Conservation (phyloP, 2,329 filamentous ascomycete genomes). For the Talaromyces sp. region DNA sequence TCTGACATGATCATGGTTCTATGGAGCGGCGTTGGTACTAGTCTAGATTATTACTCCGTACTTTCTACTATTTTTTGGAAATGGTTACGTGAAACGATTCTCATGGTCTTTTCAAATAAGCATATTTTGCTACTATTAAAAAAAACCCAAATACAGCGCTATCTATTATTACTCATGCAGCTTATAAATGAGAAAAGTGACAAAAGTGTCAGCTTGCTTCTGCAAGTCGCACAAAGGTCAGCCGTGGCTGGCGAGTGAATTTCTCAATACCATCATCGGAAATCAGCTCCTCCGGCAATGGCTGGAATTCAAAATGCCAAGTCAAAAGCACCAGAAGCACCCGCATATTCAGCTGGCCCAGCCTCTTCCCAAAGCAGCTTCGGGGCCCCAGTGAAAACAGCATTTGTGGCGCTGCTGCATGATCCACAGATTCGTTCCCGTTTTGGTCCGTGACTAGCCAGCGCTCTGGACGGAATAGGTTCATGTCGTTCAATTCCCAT, state of each 20-base stretch:
- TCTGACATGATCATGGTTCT: neutral
- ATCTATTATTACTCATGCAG: too few species aligned
- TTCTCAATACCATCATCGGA: neutral
- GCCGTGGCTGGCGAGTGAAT: neutral
- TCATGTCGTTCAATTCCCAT: neutral
- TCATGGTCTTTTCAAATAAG: neutral
- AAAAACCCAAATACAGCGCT: too few species aligned
- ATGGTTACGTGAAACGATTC: neutral
- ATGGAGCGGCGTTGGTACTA: neutral
- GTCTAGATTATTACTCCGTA: neutral
- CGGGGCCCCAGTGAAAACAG: neutral
- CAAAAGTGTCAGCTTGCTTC: neutral
- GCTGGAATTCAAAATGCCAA: constrained; percentile 6
- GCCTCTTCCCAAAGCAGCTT: constrained; percentile 2
- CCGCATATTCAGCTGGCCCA: neutral
- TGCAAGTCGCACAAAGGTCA: neutral
- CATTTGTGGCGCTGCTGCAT: neutral
- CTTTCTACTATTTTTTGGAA: neutral
- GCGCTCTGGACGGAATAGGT: neutral
- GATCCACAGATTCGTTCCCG: neutral
- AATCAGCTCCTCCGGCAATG: neutral
- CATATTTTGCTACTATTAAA: neutral
- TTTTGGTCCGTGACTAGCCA: neutral
- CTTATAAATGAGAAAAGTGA: neutral
- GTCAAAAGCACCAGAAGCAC: constrained; percentile 1